Percentiles rank a stretch among this genome's conserved stretches.
Evolutionary conservation across 352 stramenopile species (phyloP).

Genomic region (Phytophthora aleatoria): DNA sequence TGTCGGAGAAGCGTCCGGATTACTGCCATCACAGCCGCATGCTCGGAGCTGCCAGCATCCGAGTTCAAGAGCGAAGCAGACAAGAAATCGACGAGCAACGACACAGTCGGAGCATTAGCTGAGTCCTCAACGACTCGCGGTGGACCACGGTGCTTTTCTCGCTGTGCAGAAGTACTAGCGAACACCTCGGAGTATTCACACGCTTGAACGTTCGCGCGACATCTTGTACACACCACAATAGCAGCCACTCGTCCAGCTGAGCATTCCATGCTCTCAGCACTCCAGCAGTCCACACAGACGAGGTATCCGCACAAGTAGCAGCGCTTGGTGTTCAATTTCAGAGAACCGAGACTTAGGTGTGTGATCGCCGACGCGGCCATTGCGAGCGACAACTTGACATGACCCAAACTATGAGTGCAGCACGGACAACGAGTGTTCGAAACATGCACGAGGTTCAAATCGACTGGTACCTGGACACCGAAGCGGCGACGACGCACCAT

Average conservation of each 20-base stretch:
- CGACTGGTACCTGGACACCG: conserved; percentile 51
- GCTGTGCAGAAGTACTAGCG: conserved; percentile 23
- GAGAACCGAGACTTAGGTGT: conserved; percentile 3
- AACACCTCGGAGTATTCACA: conserved; percentile 50
- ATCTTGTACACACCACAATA: conserved; percentile 51
- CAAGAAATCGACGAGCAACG: conserved; percentile 33
- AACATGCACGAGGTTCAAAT: conserved; percentile 35
- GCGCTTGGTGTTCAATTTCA: conserved; percentile 32
- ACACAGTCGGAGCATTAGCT: conserved; percentile 1
- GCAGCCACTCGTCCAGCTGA: conserved; percentile 27
- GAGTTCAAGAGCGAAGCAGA: conserved; percentile 17
- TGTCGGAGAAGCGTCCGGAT: conserved; percentile 28
- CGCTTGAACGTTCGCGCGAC: conserved; percentile 47
- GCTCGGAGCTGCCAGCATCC: conserved; percentile 17
- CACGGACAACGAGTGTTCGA: conserved; percentile 57
- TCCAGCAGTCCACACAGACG: conserved; percentile 43
- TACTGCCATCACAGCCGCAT: conserved; percentile 21
- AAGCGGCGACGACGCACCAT: conserved; percentile 61
- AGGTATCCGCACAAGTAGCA: conserved; percentile 46
- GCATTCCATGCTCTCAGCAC: conserved; percentile 36
- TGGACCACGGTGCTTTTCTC: conserved; percentile 20
- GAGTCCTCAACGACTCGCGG: conserved; percentile 23
- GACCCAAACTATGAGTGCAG: conserved; percentile 50
- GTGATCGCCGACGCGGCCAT: conserved; percentile 13
- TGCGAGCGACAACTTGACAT: conserved; percentile 18